Base-by-base conservation (phyloP, 306 rosid species). In the Malus fusca region DNA sequence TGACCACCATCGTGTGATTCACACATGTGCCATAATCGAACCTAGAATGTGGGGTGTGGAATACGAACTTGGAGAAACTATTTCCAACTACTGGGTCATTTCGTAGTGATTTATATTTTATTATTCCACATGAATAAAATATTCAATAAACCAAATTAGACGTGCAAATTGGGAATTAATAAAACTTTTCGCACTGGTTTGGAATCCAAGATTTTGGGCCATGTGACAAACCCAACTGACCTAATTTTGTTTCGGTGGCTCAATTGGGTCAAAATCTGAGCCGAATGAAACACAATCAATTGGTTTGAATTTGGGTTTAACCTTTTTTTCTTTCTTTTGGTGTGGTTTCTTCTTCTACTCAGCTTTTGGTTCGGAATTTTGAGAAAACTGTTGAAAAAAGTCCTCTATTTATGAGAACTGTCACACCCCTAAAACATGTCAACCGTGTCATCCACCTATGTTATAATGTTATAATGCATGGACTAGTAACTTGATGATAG, bases 21-120 rank as follows among this genome's bases (percentile, higher is more conserved):
- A 37, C 42, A 37, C 0, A n/a, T n/a, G 0, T 6, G 0, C 42
- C 2, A 37, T 0, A 37, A 37, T 37, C 2, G 2, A 37, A 7
- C 2, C 42, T 37, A 37, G 9, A 10, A 37, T 37, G 42, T 37
- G 42, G 0, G 40, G 9, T 35, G 9, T 7, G 10, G 9, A 37
- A 37, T 7, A 37, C 42, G 8, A 0, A 35, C 40, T 35, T 37
- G 42, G 42, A 37, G 42, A 37, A 37, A 37, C 42, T 7, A 37
- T 37, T 7, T 0, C 10, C 42, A 37, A 37, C 0, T 7, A 37
- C 10, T 37, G 40, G 0, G 1, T 35, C 40, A 35, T 35, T 0
- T 1, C 2, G 8, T 35, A 6, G 8, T 35, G 40, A 35, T 35
- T 35, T 35, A 35, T 35, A 35, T 35, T 35, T 35, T 46, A 14